Percentiles rank a stretch among this genome's conserved stretches.
Evolutionary conservation across 2,329 filamentous ascomycete species (phyloP).

Genomic region (Colletotrichum echinochloae): DNA sequence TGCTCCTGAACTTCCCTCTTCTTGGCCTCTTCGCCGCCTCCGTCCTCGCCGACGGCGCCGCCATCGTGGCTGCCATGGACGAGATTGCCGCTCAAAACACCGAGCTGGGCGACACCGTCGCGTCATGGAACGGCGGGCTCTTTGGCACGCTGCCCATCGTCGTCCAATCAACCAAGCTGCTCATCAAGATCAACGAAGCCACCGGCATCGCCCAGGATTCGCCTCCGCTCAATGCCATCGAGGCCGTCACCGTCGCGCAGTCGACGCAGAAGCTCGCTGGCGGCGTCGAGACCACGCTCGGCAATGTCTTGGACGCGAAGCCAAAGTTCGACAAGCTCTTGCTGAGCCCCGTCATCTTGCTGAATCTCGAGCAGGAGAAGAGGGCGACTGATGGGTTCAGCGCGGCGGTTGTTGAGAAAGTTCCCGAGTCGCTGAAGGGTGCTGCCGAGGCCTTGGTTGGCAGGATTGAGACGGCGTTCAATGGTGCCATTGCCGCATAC

Average conservation of each 20-base stretch:
- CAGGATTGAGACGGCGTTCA: slow-evolving; percentile 55
- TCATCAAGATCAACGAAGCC: slow-evolving; percentile 54
- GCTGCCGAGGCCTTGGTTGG: slow-evolving; percentile 52
- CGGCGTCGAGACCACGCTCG: slow-evolving; percentile 54
- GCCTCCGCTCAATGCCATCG: slow-evolving; percentile 51
- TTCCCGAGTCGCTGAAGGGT: slow-evolving; percentile 50
- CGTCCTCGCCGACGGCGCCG: slow-evolving; percentile 49
- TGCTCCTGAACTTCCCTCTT: slow-evolving; percentile 37
- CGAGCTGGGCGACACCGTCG: slow-evolving; percentile 51
- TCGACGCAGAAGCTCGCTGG: slow-evolving; percentile 51
- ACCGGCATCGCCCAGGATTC: slow-evolving; percentile 53
- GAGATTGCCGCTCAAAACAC: slow-evolving; percentile 50
- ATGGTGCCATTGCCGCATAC: slow-evolving; percentile 51
- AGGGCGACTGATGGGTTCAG: slow-evolving; percentile 54
- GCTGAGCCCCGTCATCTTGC: slow-evolving; percentile 56
- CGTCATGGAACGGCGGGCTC: slow-evolving; percentile 53
- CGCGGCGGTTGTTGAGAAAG: slow-evolving; percentile 53
- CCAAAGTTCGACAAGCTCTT: slow-evolving; percentile 58
- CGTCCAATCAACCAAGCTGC: slow-evolving; percentile 52
- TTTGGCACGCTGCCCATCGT: slow-evolving; percentile 56
- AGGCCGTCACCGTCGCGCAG: slow-evolving; percentile 54
- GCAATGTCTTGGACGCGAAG: slow-evolving; percentile 54
- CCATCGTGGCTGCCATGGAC: slow-evolving; percentile 52
- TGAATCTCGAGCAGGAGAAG: slow-evolving; percentile 56
- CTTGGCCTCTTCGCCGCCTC: slow-evolving; percentile 38